Base-by-base conservation (phyloP, 1,139 yeast genomes). In the Geotrichum macrosporum region DNA sequence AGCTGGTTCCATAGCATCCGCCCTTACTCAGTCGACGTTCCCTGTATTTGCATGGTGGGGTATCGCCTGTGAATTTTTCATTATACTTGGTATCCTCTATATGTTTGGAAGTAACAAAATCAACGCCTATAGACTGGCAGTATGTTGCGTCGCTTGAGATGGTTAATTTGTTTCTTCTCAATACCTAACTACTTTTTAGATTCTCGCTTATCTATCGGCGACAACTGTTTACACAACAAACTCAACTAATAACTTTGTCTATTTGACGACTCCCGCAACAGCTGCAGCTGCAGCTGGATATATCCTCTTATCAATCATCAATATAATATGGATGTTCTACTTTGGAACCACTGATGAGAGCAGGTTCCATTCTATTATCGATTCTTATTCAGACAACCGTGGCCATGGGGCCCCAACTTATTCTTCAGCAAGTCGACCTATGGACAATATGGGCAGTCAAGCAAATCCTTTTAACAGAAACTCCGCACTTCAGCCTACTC, bases 31-130 rank as follows among this genome's bases (percentile, higher is more conserved):
- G 37, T 48, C 66, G 4, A 44, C 52, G 44, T 86, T 81, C 63
- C 96, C 96, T 1, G 77, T 80, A 55, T 84, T 92, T 65, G 77
- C 94, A 6, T 92, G 98, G 98, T 92, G 98, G 98, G 95, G 95
- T 3, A 67, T 92, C n/a, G 92, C 84, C 5, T 92, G 80, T 61
- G 80, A 92, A 67, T 70, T 88, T 30, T 55, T 84, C 31, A 61
- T 87, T 34, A 74, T 85, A 26, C 55, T 71, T 5, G 65, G 76
- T 30, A 73, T 88, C 43, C 67, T 81, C 24, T 61, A 78, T 35
- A 70, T 86, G 32, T 84, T 87, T 57, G 73, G 81, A 48, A 77
- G 78, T 59, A 82, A 84, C 64, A 70, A 80, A 44, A 72, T 86
- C 50, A 88, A 84, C 61, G 74, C 79, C 54, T 87, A 92, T 68